Conservation (phyloP, 129 eudicot genomes). For the Lactuca sativa region DNA sequence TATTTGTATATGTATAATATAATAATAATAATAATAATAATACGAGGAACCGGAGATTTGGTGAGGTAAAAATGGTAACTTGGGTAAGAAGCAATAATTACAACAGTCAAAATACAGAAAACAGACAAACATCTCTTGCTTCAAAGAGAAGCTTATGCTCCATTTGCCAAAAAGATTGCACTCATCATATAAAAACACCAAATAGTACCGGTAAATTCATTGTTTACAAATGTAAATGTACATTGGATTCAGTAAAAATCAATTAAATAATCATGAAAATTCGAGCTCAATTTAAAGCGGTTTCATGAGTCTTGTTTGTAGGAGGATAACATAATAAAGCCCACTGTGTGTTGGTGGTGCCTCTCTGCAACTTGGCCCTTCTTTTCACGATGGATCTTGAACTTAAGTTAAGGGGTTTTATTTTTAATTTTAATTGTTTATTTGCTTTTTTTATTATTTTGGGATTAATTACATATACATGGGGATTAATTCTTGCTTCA, state of each 20-base stretch:
- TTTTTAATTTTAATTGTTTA: not conserved
- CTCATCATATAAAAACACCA: not conserved
- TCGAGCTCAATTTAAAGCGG: slow-evolving; percentile 50
- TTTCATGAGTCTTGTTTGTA: slow-evolving; percentile 30
- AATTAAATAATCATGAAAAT: slow-evolving; percentile 45
- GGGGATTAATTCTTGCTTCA: slow-evolving; percentile 42
- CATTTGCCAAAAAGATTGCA: slow-evolving; percentile 30
- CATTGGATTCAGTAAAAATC: slow-evolving; percentile 33
- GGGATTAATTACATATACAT: slow-evolving; percentile 27
- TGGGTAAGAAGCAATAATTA: slow-evolving; percentile 36
- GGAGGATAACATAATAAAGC: slow-evolving; percentile 56
- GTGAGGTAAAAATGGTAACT: slow-evolving; percentile 19
- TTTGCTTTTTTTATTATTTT: not conserved
- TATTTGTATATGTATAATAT: no score
- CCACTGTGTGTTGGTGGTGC: slow-evolving; percentile 35
- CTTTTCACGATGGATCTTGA: slow-evolving; percentile 63
- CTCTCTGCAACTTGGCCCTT: slow-evolving; percentile 56
- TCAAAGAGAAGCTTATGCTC: slow-evolving; percentile 47
- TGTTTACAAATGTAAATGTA: slow-evolving; percentile 26
- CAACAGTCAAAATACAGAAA: slow-evolving; percentile 23
- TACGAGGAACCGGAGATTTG: not conserved
- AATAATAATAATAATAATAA: no score
- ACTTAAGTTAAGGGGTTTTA: not conserved
- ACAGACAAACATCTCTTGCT: slow-evolving; percentile 86
- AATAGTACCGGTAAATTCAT: slow-evolving; percentile 21